Conservation (phyloP, 139 green algal species). For the Micromonas commoda region DNA sequence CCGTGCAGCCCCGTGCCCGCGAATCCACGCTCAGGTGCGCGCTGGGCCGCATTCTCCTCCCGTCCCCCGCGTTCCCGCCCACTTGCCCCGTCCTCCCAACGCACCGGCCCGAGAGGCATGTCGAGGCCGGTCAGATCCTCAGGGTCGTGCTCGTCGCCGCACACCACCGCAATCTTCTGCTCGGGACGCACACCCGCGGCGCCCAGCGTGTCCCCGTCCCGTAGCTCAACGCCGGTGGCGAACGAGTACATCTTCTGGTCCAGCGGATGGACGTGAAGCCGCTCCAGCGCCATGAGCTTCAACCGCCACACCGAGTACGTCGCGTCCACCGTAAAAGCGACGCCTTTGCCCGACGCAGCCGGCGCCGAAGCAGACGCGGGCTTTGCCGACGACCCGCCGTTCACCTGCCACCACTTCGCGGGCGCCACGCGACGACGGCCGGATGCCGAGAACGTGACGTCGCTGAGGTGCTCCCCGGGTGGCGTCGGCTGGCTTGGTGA, state of each 20-base stretch:
- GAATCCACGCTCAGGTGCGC: neutral
- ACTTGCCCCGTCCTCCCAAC: no score
- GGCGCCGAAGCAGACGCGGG: no score
- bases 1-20: neutral
- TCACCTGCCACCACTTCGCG: no score
- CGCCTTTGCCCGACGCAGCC: no score
- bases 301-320: neutral
- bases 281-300: neutral
- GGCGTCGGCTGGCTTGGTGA: no score
- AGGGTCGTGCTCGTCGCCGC: neutral
- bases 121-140: neutral
- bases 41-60: neutral
- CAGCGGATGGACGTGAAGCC: neutral
- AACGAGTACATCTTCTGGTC: neutral
- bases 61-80: neutral
- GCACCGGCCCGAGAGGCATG: neutral
- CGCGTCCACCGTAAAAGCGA: neutral
- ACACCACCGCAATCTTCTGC: neutral
- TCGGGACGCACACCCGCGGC: neutral
- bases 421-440: no score
- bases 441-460: no score
- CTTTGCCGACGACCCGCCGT: no score
- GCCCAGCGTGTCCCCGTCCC: neutral
- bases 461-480: no score
- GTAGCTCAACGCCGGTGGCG: neutral